Evolutionary conservation across 1,284 basidiomycete genomes (phyloP), one percentile per base, ranked within the genome.

Genomic region (Boletus mariae): DNA sequence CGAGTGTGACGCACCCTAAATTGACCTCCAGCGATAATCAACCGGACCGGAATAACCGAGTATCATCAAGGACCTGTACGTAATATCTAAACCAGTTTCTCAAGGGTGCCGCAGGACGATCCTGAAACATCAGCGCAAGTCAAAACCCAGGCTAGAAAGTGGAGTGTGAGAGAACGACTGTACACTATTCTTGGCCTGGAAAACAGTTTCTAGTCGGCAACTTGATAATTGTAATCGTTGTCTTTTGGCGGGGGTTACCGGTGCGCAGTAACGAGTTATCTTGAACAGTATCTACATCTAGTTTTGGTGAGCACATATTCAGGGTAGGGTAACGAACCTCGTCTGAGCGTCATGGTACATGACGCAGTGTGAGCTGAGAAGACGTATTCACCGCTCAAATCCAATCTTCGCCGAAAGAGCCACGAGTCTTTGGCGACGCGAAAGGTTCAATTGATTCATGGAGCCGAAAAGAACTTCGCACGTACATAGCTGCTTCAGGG

Each of bases 31-130:
- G n/a, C 13, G 20, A 43, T 32, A 31, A 31, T 34, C 17, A 12
- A 44, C 44, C 38, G 42, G 34, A 26, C 34, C 31, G 58, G 28
- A 47, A 49, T 41, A 51, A 49, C 51, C 38, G 20, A 20, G 31
- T 13, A 47, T 34, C 37, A 43, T 32, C 34, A 35, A 46, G 28
- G 34, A 20, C 32, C 2, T 4, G 10, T 59, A 45, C 40, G 57
- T 49, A 51, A 57, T 25, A 25, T 48, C 31, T 29, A 15, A 35
- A 32, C 3, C 38, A 34, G 20, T 28, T 43, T 47, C 32, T 34
- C 31, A 56, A 38, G 49, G 34, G 35, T 41, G 17, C 28, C 41
- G 12, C 29, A n/a, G n/a, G 43, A 41, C 32, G 54, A 43, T 40
- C 37, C 45, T 41, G 29, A 25, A 25, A 40, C n/a, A 12, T 34